Conservation (phyloP, 257 asterid genomes). For the Primulina tabacum region DNA sequence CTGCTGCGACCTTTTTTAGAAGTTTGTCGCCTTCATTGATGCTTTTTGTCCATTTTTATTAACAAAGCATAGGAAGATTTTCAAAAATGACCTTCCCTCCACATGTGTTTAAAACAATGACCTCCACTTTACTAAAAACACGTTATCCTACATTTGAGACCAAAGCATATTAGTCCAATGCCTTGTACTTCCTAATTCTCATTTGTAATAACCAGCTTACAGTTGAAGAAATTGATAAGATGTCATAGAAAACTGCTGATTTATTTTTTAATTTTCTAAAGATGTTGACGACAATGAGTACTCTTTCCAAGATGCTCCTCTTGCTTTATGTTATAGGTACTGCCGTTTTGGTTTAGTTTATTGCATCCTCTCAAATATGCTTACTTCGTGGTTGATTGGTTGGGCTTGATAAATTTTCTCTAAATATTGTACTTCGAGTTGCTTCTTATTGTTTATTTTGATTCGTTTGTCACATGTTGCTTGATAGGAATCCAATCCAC, state of each 20-base stretch:
- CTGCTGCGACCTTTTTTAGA: neutral
- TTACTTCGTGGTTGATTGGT: neutral
- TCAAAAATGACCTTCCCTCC: too few relatives aligned
- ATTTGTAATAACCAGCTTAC: neutral
- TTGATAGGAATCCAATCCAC: constrained; percentile 40
- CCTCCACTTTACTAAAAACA: neutral
- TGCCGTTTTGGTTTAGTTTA: neutral
- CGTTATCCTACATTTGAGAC: neutral
- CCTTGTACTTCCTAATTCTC: neutral
- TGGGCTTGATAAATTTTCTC: constrained; percentile 5
- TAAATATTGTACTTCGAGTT: neutral
- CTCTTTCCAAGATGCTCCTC: constrained; percentile 10
- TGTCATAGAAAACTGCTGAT: constrained; percentile 6
- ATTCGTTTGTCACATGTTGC: constrained; percentile 21
- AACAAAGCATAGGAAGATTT: neutral
- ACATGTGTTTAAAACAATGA: neutral
- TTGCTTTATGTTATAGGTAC: constrained; percentile 2
- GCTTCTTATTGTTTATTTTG: constrained; percentile 6
- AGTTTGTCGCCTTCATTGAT: neutral
- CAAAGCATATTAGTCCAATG: neutral
- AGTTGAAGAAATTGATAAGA: constrained; percentile 10
- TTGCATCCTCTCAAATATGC: constrained; percentile 3
- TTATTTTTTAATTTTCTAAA: constrained; percentile 12
- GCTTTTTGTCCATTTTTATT: neutral
- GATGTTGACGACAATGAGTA: constrained; percentile 10